phyloP scores from a whole-genome alignment of 352 stramenopile genomes.

The Globisporangium orthogonon region DNA sequence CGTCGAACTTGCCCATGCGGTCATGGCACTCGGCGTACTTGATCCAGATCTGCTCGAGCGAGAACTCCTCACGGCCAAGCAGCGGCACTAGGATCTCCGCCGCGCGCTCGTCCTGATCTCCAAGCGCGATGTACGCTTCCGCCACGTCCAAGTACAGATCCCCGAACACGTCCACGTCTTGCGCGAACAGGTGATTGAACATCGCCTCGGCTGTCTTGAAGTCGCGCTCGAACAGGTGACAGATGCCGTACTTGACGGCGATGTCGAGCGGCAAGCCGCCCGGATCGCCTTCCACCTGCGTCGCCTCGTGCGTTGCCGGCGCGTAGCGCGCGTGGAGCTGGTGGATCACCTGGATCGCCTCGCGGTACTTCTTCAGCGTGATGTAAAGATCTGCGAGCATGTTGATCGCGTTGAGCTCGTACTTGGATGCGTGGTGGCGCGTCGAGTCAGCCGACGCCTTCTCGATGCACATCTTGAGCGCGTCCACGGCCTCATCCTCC shows the following conservation, averaged over 20 bases:
- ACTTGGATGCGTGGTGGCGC: slow-evolving; percentile 60
- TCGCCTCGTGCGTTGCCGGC: slow-evolving; percentile 39
- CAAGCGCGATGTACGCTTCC: slow-evolving; percentile 71
- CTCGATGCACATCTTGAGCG: slow-evolving; percentile 80
- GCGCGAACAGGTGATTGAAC: slow-evolving; percentile 78
- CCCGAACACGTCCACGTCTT: slow-evolving; percentile 81
- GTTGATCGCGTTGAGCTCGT: slow-evolving; percentile 84
- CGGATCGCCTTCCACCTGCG: slow-evolving; percentile 56
- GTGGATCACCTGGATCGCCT: slow-evolving; percentile 77
- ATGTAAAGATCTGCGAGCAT: slow-evolving; percentile 87
- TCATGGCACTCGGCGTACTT: slow-evolving; percentile 76
- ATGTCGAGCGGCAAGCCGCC: slow-evolving; percentile 77
- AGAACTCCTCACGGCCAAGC: slow-evolving; percentile 59
- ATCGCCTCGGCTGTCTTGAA: slow-evolving; percentile 69
- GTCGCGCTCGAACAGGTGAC: slow-evolving; percentile 71
- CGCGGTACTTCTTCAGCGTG: slow-evolving; percentile 76
- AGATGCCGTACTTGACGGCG: slow-evolving; percentile 85
- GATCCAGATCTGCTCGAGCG: slow-evolving; percentile 75
- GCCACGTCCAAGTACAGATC: slow-evolving; percentile 82
- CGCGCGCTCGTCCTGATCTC: slow-evolving; percentile 58
- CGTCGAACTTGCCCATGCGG: slow-evolving; percentile 45
- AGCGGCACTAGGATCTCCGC: slow-evolving; percentile 63
- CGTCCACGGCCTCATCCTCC: slow-evolving; percentile 78
- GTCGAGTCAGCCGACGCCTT: slow-evolving; percentile 64
- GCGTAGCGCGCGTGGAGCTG: slow-evolving; percentile 64